Base-by-base conservation (phyloP, 768 basidiomycete species). In the Dacryopinax spathularia region DNA sequence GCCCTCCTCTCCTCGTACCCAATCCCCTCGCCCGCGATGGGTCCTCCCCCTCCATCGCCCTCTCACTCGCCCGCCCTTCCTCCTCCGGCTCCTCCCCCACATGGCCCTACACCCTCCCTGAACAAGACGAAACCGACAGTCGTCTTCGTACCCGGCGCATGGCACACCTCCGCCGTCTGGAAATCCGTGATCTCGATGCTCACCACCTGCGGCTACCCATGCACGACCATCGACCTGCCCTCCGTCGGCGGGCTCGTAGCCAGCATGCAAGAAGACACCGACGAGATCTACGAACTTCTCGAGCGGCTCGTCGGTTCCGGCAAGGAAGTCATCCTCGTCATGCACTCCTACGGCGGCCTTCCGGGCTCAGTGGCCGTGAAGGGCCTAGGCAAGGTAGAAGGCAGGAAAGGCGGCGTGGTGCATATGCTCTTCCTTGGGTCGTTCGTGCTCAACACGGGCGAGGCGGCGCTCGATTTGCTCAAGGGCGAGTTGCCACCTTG, bases 271-370 rank as follows among this genome's bases (percentile, higher is more conserved):
- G 48, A 56, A 29, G 48, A 56, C 29, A 27, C 48, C 15, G 48
- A 56, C 31, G 48, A 25, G 29, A 31, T 56, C 3, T 31, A 6
- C 25, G 20, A 3, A 22, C 25, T 56, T 22, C 48, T 56, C 13
- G 7, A 22, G 2, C 12, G 20, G 48, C 48, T 56, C 48, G 48
- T 56, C 25, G 15, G 13, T 13, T 22, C 48, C 3, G 48, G 48
- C 9, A 56, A 29, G 48, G 48, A 56, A 3, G 48, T 56, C 25
- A 29, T 56, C 2, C 25, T 56, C 10, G 48, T 56, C 25, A 56
- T 56, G 48, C 48, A 56, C 48, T 56, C 48, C 48, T 56, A 56
- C 31, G 48, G 48, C 48, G 48, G 48, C 5, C 48, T 56, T 13
- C 48, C 48, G 5, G 48, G 48, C 29, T 22, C 48, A 20, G 48